Evolutionary conservation across 345 rosid genomes (phyloP), one percentile per base, ranked within the genome.

Genomic region (Eucalyptus pumila): DNA sequence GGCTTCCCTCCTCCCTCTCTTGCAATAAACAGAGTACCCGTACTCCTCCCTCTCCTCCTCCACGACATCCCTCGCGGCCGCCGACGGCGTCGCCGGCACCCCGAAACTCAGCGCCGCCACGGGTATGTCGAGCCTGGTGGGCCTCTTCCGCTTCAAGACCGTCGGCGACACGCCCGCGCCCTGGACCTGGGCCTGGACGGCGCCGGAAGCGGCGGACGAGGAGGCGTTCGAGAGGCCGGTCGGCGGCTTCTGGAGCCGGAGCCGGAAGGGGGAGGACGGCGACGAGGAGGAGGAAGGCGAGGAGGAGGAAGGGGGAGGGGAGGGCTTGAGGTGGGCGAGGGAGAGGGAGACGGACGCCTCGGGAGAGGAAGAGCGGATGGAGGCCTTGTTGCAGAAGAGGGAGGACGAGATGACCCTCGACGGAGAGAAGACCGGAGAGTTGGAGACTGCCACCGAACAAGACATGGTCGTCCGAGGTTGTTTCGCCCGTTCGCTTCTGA

Each of bases 381-480:
- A 89, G 4, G 93, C 14, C 88, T 92, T 94, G 96, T 90, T 94
- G 94, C 91, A 91, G 93, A 97, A 96, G 85, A 94, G 93, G 76
- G 97, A 94, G 5, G 97, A 89, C 2, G 86, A 42, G 7, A 54
- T 86, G 56, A 45, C 90, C 6, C 90, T 56, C 23, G 98, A 93
- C 6, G 99, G 96, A 3, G 99, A 97, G 91, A 96, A 97, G 27
- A 95, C 97, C 50, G 98, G 98, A 10, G 99, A 96, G 50, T 90
- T 96, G 6, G 96, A 91, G 9, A 95, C 94, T 8, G 98, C 98
- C 44, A 97, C 92, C 3, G 98, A 94, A 87, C 96, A 95, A 86
- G 97, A 93, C 99, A 96, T 96, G 47, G 45, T 11, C 47, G 83
- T 76, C 47, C 83, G 15, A 76, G 83, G 83, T 27, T 60, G n/a